Base-by-base conservation (phyloP, 257 asterid genomes). In the Lavandula angustifolia region DNA sequence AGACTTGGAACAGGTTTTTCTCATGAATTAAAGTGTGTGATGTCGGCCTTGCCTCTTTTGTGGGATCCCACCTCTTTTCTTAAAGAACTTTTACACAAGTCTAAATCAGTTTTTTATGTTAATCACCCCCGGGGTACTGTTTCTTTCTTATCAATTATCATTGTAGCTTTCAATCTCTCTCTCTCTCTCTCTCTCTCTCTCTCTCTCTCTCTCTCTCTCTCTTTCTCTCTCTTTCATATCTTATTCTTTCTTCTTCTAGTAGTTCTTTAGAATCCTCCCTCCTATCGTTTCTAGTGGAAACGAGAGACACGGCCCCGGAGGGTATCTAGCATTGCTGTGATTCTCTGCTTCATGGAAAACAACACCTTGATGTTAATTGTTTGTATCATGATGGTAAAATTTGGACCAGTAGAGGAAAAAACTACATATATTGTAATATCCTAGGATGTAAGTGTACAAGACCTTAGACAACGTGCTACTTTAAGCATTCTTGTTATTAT, bases 11-110 rank as follows among this genome's bases (percentile, higher is more conserved):
- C 65, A 47, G 64, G 80, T 71, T 67, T 77, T 79, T 76, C 76
- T 66, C 56, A 59, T 40, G 51, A 35, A 66, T 54, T 72, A 61
- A 81, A 75, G 74, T 68, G 73, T 71, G 34, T 63, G 32, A 64
- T 84, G 76, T 82, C 70, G 88, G 87, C 81, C 84, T 70, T 68
- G 65, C 70, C 76, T 66, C 72, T 66, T 50, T 73, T 68, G 86
- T 81, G 95, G 94, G 79, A 63, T 64, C 82, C 87, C 82, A 76
- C 76, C 79, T 79, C 68, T 73, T 79, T 79, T 80, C 78, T 78
- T 75, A 77, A 74, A 66, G 48, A 68, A 71, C 69, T 66, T 73
- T 72, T 72, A 68, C 79, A 78, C 81, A 54, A 49, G 71, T 72
- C 76, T 69, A 49, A 68, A 69, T 74, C 84, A 76, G 56, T 65